Percentiles rank a stretch among this genome's conserved stretches.
Evolutionary conservation across 2,329 filamentous ascomycete species (phyloP).

Genomic region (Aspergillus aculeatus): DNA sequence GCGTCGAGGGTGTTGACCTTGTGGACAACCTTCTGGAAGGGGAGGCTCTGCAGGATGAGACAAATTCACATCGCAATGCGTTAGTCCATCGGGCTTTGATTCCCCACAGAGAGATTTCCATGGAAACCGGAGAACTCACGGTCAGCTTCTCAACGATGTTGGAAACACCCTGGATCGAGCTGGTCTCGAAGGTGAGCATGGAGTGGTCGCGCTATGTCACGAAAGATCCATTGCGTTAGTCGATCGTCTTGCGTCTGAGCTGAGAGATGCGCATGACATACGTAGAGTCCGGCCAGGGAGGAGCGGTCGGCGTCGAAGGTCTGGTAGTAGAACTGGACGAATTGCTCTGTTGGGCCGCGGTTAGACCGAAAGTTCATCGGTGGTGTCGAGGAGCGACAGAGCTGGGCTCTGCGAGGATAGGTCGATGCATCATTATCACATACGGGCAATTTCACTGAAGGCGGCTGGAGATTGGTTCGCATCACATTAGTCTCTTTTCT

Average conservation of each 20-base stretch:
- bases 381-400: not conserved
- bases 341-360: constrained; percentile 64
- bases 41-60: constrained; percentile 59
- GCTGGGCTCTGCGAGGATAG: not conserved
- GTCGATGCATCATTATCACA: constrained; percentile 19
- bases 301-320: constrained; percentile 75
- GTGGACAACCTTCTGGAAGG: constrained; percentile 80
- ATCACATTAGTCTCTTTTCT: constrained; percentile 14
- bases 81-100: not conserved
- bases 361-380: constrained; percentile 19
- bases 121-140: constrained; percentile 52
- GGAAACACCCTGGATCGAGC: constrained; percentile 61
- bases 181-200: constrained; percentile 89
- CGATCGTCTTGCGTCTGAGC: not conserved
- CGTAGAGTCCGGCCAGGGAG: constrained; percentile 71
- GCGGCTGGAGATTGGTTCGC: constrained; percentile 32
- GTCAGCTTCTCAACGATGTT: constrained; percentile 76
- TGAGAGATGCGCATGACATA: constrained; percentile 48
- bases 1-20: constrained; percentile 74
- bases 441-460: constrained; percentile 42
- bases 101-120: not conserved
- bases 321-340: constrained; percentile 87
- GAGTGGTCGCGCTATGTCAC: constrained; percentile 68
- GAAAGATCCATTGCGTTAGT: not conserved
- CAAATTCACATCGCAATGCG: not conserved